Evolutionary conservation across 176 grass and related monocot genomes (phyloP).

Genomic region (Carex pumila): DNA sequence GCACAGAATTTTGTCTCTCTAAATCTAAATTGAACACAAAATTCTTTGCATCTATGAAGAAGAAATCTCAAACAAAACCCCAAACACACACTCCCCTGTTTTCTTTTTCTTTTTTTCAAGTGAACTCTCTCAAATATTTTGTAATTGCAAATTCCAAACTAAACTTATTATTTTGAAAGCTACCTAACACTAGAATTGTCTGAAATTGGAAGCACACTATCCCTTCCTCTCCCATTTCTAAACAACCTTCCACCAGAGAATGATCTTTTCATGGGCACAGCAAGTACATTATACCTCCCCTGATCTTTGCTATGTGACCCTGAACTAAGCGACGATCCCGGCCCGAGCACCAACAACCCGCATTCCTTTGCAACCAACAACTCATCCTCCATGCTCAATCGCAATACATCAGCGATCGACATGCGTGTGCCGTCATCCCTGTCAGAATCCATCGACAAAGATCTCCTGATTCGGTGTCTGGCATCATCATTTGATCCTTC

Average conservation of each 20-base stretch:
- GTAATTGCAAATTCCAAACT: conserved; percentile 7
- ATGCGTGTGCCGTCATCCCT: conserved; percentile 30
- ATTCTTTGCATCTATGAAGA: conserved; percentile 14
- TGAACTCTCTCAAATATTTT: conserved; percentile 3
- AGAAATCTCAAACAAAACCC: conserved; percentile 12
- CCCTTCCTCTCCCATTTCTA: conserved; percentile 44
- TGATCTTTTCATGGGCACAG: conserved; percentile 44
- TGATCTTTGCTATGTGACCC: conserved; percentile 36
- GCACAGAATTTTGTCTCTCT: conserved; percentile 9
- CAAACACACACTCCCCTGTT: conserved; percentile 14
- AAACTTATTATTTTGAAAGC: conserved; percentile 21
- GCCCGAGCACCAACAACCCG: conserved; percentile 30
- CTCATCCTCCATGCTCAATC: conserved; percentile 61
- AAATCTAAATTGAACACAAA: conserved; percentile 12
- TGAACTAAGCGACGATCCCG: conserved; percentile 32
- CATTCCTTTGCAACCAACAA: conserved; percentile 49
- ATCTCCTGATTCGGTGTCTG: neutral
- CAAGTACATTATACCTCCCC: conserved; percentile 17
- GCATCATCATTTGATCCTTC: neutral
- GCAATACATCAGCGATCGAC: conserved; percentile 70
- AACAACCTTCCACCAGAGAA: conserved; percentile 41
- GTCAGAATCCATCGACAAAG: conserved; percentile 30
- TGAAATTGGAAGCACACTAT: conserved; percentile 45
- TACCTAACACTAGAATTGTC: conserved; percentile 17
- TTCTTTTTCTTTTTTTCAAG: conserved; percentile 14